Conservation (phyloP, 164 flowering plant species). For the Vitis amurensis region DNA sequence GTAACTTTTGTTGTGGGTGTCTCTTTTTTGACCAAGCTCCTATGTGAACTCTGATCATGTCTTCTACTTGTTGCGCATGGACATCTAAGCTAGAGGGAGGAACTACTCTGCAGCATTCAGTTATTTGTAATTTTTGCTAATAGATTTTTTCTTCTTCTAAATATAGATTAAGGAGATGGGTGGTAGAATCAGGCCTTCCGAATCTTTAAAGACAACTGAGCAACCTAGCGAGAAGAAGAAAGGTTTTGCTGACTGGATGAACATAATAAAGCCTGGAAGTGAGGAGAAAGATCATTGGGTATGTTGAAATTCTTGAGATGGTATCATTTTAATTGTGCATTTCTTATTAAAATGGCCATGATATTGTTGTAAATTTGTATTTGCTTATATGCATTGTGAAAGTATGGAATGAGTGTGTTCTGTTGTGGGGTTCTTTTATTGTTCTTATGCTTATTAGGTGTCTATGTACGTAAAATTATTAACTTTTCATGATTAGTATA, state of each 20-base stretch:
- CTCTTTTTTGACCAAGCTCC: too few species aligned
- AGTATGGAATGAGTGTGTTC: not conserved
- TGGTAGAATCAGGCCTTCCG: slow-evolving; percentile 58
- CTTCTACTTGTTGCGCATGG: too few species aligned
- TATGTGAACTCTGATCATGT: too few species aligned
- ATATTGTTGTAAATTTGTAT: not conserved
- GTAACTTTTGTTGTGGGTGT: too few species aligned
- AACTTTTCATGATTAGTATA: not conserved
- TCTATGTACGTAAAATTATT: not conserved
- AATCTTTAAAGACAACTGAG: slow-evolving; percentile 52
- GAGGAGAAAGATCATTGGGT: slow-evolving; percentile 99
- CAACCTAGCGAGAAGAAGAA: slow-evolving; percentile 73
- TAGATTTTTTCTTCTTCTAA: not conserved
- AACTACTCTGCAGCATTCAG: too few species aligned
- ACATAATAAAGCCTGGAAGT: slow-evolving; percentile 72
- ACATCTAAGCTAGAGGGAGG: too few species aligned
- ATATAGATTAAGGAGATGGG: slow-evolving; percentile 88
- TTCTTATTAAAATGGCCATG: not conserved
- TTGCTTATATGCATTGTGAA: not conserved
- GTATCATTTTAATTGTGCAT: not conserved
- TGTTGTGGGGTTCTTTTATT: not conserved
- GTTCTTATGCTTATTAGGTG: not conserved
- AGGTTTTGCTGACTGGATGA: slow-evolving; percentile 84
- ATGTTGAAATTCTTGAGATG: slow-evolving; percentile 6
- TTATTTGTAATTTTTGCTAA: too few species aligned